Conservation (phyloP, 441 rosid genomes). For the Mallotus japonicus region DNA sequence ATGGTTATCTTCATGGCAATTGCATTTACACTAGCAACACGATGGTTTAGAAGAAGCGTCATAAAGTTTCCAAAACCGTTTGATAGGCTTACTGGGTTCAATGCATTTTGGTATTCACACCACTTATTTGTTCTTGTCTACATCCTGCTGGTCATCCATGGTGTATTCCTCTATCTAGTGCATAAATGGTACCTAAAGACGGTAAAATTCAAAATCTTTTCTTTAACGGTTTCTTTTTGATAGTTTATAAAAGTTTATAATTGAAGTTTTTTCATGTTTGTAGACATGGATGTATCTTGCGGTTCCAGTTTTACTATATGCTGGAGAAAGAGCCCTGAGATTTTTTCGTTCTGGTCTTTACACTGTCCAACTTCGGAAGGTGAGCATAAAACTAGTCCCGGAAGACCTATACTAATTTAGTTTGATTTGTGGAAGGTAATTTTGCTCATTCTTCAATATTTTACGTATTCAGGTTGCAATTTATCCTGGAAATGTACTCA, state of each 20-base stretch:
- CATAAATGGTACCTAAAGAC: constrained; percentile 76
- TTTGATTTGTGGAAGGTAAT: not conserved
- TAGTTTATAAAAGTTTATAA: not conserved
- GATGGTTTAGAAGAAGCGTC: constrained; percentile 63
- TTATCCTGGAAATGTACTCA: constrained; percentile 93
- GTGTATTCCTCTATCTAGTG: constrained; percentile 63
- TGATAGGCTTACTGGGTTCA: constrained; percentile 85
- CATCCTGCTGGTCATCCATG: constrained; percentile 72
- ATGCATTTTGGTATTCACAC: constrained; percentile 98
- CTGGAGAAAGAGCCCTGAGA: constrained; percentile 80
- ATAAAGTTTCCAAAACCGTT: constrained; percentile 81
- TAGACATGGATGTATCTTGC: constrained; percentile 99
- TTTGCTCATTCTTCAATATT: not conserved
- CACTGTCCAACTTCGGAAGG: constrained; percentile 77
- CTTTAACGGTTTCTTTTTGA: not conserved
- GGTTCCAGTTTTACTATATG: constrained; percentile 75
- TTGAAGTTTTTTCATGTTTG: constrained; percentile 21
- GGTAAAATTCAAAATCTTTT: constrained; percentile 34
- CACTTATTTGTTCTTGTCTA: constrained; percentile 83
- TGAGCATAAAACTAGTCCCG: constrained; percentile 20
- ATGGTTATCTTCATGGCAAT: constrained; percentile 75
- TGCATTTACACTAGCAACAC: constrained; percentile 74
- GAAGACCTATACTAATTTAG: not conserved
- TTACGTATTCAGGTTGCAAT: constrained; percentile 66
- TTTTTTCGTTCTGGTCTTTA: constrained; percentile 72